Evolutionary conservation across 768 basidiomycete genomes (phyloP).

Genomic region (Naganishia randhawae): DNA sequence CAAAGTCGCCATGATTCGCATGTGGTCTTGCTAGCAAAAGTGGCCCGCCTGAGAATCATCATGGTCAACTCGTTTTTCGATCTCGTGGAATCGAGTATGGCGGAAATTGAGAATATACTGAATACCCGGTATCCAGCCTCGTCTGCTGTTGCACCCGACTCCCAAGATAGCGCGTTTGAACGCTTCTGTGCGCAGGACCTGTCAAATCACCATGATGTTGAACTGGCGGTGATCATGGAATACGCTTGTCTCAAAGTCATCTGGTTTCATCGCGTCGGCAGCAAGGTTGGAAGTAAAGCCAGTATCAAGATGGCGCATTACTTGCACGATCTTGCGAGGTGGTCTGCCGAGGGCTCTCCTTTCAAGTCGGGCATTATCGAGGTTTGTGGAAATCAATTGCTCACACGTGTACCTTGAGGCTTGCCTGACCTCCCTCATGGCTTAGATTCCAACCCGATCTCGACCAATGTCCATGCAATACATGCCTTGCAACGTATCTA

Average conservation of each 20-base stretch:
- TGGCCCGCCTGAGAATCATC: slow-evolving; percentile 22
- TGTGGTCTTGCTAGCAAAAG: slow-evolving; percentile 19
- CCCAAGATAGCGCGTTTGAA: background rate
- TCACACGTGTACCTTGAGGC: background rate
- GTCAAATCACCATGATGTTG: slow-evolving; percentile 4
- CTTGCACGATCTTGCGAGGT: slow-evolving; percentile 7
- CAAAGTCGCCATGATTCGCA: slow-evolving; percentile 18
- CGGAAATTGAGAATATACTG: slow-evolving; percentile 10
- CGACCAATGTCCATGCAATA: background rate
- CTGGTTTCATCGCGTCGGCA: slow-evolving; percentile 12
- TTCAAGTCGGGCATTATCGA: background rate
- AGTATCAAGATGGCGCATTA: slow-evolving; percentile 21
- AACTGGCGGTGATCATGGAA: slow-evolving; percentile 19
- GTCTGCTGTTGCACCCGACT: background rate
- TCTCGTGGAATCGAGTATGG: slow-evolving; percentile 1
- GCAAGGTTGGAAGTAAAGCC: slow-evolving; percentile 11
- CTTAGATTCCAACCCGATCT: background rate
- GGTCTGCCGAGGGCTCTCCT: background rate
- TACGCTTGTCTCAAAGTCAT: slow-evolving; percentile 12
- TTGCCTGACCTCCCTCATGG: no score
- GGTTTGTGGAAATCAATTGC: background rate
- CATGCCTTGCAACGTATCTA: slow-evolving; percentile 14
- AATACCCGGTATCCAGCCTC: background rate
- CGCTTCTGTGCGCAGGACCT: background rate
- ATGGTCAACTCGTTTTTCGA: slow-evolving; percentile 28